A percentile compares a stretch with the other conserved stretches of the same genome.
phyloP scores from a whole-genome alignment of 2,329 filamentous ascomycete genomes.

The Raffaelea ambrosiae region DNA sequence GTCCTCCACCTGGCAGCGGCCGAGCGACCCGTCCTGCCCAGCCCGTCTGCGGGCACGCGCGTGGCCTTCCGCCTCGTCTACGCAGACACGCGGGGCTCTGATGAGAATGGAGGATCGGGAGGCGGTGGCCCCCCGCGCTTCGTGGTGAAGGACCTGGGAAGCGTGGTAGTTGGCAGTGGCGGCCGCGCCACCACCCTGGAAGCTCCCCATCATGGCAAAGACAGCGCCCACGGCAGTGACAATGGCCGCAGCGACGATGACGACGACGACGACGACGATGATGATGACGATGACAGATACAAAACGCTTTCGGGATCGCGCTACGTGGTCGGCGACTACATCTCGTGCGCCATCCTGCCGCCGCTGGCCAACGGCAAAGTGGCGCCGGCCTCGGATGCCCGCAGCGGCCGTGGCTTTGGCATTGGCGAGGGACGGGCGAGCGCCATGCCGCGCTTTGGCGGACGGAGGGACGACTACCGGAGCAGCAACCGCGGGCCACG shows the following conservation, averaged over 20 bases:
- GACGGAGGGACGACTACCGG: not conserved
- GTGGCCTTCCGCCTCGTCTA: constrained; percentile 84
- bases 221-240: constrained; percentile 24
- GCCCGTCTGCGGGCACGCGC: constrained; percentile 69
- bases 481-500: not conserved
- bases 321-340: constrained; percentile 84
- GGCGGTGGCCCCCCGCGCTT: constrained; percentile 43
- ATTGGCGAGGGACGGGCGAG: constrained; percentile 24
- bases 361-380: constrained; percentile 61
- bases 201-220: constrained; percentile 7
- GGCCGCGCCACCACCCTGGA: no score
- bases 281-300: constrained; percentile 49
- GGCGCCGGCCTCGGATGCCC: constrained; percentile 48
- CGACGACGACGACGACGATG: constrained; percentile 17
- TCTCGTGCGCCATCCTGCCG: constrained; percentile 73
- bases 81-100: constrained; percentile 51
- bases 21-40: constrained; percentile 52
- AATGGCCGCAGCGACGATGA: constrained; percentile 15
- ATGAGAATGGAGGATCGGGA: not conserved
- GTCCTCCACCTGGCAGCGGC: constrained; percentile 65
- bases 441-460: constrained; percentile 1
- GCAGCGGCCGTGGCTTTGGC: constrained; percentile 32
- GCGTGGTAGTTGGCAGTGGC: constrained; percentile 68
- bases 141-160: constrained; percentile 73
- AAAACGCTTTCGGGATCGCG: constrained; percentile 69